Percentiles rank a stretch among this genome's conserved stretches.
phyloP scores from a whole-genome alignment of 345 rosid species.

The Salix brachista region DNA sequence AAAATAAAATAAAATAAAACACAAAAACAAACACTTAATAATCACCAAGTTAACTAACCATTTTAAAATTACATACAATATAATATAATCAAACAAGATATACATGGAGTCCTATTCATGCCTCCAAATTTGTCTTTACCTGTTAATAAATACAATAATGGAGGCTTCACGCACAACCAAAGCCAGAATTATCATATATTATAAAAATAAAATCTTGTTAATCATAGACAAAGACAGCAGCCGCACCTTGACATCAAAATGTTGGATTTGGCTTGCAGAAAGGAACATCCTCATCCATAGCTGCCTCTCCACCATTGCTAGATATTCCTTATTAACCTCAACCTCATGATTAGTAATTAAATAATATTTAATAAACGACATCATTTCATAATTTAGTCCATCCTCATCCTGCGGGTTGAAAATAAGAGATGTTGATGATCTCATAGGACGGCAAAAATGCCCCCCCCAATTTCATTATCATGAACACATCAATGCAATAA shows the following conservation, averaged over 20 bases:
- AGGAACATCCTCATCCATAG: neutral
- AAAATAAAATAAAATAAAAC: neutral
- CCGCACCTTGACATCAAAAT: slow-evolving; percentile 16
- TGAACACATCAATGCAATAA: slow-evolving; percentile 1
- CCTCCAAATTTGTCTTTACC: slow-evolving; percentile 15
- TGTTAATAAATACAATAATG: no score
- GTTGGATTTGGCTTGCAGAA: slow-evolving; percentile 22
- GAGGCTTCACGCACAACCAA: neutral
- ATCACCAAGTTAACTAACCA: no score
- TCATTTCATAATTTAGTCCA: neutral
- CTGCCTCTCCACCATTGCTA: neutral
- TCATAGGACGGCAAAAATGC: slow-evolving; percentile 46
- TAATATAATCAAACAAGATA: no score
- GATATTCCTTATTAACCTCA: slow-evolving; percentile 13
- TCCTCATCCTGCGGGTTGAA: slow-evolving; percentile 53
- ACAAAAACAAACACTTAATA: no score
- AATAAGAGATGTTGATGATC: slow-evolving; percentile 47
- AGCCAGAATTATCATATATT: neutral
- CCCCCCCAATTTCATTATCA: slow-evolving; percentile 33
- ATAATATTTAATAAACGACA: neutral
- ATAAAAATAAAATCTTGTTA: neutral
- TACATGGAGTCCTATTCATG: neutral
- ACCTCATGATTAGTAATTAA: neutral
- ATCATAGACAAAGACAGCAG: slow-evolving; percentile 13
- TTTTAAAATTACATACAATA: no score